Evolutionary conservation across 345 rosid genomes (phyloP).

Genomic region (Salix brachista): DNA sequence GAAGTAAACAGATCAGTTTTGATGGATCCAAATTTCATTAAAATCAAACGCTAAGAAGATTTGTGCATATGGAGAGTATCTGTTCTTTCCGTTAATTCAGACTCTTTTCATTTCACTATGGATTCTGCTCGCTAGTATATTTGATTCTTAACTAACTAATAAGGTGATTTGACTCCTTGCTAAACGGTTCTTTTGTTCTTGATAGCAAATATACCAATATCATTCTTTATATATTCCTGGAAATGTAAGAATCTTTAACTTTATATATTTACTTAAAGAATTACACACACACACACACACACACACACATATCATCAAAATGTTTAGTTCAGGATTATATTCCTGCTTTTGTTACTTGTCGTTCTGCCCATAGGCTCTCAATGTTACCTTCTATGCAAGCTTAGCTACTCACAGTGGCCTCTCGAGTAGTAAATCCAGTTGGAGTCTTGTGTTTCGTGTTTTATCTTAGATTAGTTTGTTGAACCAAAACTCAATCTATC

Average conservation of each 20-base stretch:
- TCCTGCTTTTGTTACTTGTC: conserved; percentile 15
- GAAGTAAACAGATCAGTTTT: conserved; percentile 15
- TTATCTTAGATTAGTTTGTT: conserved; percentile 11
- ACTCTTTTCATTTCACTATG: conserved; percentile 21
- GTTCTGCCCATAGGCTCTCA: conserved; percentile 29
- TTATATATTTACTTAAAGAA: conserved; percentile 9
- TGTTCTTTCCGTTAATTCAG: conserved; percentile 29
- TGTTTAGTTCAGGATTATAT: conserved; percentile 11
- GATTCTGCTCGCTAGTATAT: conserved; percentile 30
- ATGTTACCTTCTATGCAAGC: conserved; percentile 17
- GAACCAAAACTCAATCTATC: conserved; percentile 1
- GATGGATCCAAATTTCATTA: conserved; percentile 29
- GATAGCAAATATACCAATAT: conserved; percentile 17
- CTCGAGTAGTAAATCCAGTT: conserved; percentile 41
- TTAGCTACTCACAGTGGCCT: conserved; percentile 43
- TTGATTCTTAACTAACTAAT: conserved; percentile 12
- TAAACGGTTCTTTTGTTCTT: conserved; percentile 38
- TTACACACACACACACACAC: not conserved
- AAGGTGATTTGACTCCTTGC: conserved; percentile 29
- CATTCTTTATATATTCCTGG: conserved; percentile 32
- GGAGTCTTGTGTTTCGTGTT: conserved; percentile 20
- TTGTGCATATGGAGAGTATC: conserved; percentile 32
- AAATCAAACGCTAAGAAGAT: conserved; percentile 35
- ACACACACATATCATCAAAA: not conserved
- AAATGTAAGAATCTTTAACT: conserved; percentile 40